phyloP scores from a whole-genome alignment of 331 rosid genomes.

The Malus hybrid region DNA sequence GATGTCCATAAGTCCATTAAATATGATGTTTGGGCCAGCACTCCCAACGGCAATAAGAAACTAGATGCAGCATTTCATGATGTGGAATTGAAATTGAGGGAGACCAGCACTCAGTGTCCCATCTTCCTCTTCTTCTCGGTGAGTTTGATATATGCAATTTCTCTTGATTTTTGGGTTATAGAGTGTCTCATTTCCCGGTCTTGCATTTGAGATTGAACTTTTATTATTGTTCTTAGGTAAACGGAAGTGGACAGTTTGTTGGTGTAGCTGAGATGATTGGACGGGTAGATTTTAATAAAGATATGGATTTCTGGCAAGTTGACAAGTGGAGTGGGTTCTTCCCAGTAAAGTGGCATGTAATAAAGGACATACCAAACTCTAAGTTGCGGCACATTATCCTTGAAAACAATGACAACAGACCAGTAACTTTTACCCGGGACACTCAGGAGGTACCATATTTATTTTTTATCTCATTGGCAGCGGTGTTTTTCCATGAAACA shows the following conservation, averaged over 20 bases:
- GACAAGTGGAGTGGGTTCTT: slow-evolving; percentile 78
- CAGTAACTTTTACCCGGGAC: slow-evolving; percentile 73
- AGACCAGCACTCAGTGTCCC: slow-evolving; percentile 52
- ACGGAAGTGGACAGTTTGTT: slow-evolving; percentile 79
- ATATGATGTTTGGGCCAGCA: slow-evolving; percentile 85
- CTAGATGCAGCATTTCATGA: slow-evolving; percentile 54
- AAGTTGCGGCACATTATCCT: slow-evolving; percentile 62
- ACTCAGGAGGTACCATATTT: slow-evolving; percentile 72
- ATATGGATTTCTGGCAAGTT: slow-evolving; percentile 78
- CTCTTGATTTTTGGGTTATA: neutral
- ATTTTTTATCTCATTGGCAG: neutral
- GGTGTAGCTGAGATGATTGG: slow-evolving; percentile 87
- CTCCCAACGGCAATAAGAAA: slow-evolving; percentile 66
- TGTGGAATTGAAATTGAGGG: slow-evolving; percentile 41
- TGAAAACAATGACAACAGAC: slow-evolving; percentile 51
- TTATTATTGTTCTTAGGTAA: slow-evolving; percentile 46
- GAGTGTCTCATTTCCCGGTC: neutral
- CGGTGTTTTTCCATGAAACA: neutral
- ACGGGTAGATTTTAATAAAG: slow-evolving; percentile 63
- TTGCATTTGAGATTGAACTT: neutral
- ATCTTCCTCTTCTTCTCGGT: slow-evolving; percentile 88
- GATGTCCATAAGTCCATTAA: slow-evolving; percentile 71
- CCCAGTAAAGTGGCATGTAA: slow-evolving; percentile 69
- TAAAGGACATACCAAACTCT: slow-evolving; percentile 68
- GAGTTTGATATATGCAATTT: slow-evolving; percentile 15